Conservation (phyloP, 1,284 basidiomycete genomes). For the Phellopilus nigrolimitatus region DNA sequence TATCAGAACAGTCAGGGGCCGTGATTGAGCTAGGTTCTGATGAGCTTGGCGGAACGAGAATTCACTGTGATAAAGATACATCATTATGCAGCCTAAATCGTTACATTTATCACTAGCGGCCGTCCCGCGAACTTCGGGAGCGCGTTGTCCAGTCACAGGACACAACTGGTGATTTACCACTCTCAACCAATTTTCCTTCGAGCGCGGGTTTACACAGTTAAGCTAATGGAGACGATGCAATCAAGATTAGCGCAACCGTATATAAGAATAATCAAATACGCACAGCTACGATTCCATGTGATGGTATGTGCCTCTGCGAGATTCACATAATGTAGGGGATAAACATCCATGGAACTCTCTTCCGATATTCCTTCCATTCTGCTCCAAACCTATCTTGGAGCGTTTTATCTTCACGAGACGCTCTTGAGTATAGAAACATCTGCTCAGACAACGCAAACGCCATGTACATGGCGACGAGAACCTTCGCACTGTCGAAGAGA, state of each 20-base stretch:
- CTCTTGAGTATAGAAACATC: constrained; percentile 5
- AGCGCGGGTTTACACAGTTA: too few species aligned
- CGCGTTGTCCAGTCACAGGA: too few species aligned
- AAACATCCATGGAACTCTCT: constrained; percentile 19
- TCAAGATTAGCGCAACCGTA: neutral
- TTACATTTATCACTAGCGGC: too few species aligned
- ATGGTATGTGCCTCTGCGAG: neutral
- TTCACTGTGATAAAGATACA: too few species aligned
- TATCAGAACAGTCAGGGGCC: too few species aligned
- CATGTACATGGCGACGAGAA: neutral
- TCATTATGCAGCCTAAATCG: too few species aligned
- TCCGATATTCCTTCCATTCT: constrained; percentile 18
- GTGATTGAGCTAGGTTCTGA: too few species aligned
- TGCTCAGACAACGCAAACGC: neutral
- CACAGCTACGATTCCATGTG: neutral
- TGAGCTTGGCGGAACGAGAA: too few species aligned
- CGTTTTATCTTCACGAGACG: constrained; percentile 18
- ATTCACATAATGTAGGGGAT: constrained; percentile 17
- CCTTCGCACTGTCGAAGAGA: neutral
- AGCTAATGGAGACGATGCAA: too few species aligned
- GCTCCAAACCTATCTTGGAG: constrained; percentile 17
- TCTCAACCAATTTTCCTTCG: too few species aligned
- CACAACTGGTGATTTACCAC: too few species aligned
- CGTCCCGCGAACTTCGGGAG: too few species aligned
- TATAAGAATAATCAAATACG: neutral